Evolutionary conservation across 805 yeast genomes (phyloP), one percentile per base, ranked within the genome.

Genomic region (Maudiozyma saulgeensis): DNA sequence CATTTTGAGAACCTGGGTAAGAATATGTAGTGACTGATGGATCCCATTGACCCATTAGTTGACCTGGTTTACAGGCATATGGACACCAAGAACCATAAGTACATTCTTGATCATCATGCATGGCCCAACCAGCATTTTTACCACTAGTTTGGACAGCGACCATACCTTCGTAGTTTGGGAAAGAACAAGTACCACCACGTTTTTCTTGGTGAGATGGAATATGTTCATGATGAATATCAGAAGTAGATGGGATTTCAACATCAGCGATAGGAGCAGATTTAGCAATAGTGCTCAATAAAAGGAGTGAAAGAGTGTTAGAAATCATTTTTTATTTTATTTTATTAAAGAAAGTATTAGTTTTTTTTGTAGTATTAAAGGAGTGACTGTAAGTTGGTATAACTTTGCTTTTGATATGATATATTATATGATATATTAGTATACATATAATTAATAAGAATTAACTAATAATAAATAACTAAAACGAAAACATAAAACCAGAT

Each of bases 21-120:
- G 82, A 57, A 69, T 87, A 88, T 11, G 80, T 55, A n/a, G 86
- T 86, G 37, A 82, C 84, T 4, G 64, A 53, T 4, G 88, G 80
- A 61, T 89, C 93, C 96, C 96, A 88, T 68, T 88, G 96, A 31
- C 81, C 86, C 83, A 84, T 82, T 49, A 88, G 66, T 65, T 85
- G 79, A 51, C 96, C 96, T 40, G 96, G 85, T 16, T 88, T 81
- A 64, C 96, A 88, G 16, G 96, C 96, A 66, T 84, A 89, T 31
- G 95, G 96, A 67, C 96, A 88, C 77, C 81, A 89, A 31, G 73
- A 68, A n/a, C 93, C 95, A 25, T 83, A 73, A 4, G 80, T 65
- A 67, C 96, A 88, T 37, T 72, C 59, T 59, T 81, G 84, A 65
- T 85, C 93, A 46, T 79, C 80, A 56, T 81, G 77, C 77, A 85